A percentile compares a stretch with the other conserved stretches of the same genome.
phyloP scores from a whole-genome alignment of 139 green algal species.

The Asterochloris sp. region DNA sequence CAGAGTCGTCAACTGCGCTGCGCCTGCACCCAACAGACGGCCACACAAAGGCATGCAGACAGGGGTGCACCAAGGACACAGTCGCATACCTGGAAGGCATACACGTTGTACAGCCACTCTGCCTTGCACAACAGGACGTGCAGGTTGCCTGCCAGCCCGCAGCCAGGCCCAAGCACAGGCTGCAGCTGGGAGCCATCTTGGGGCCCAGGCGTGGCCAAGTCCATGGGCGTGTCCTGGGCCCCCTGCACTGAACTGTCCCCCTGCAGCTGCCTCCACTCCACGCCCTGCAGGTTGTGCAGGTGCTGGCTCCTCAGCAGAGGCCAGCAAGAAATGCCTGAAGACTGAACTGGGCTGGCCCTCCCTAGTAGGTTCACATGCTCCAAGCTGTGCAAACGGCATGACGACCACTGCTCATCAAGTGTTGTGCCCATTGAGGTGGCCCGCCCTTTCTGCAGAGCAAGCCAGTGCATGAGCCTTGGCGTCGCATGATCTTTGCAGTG shows the following conservation, averaged over 20 bases:
- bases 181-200: not conserved
- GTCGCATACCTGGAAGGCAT: constrained; percentile 17
- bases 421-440: no score
- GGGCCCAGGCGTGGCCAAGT: not conserved
- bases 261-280: not conserved
- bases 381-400: no score
- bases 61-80: no score
- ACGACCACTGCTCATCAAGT: no score
- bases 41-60: no score
- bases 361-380: no score
- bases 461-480: not conserved
- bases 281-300: not conserved
- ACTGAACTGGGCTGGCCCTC: no score
- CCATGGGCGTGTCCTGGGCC: not conserved
- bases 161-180: constrained; percentile 28
- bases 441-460: no score
- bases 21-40: no score
- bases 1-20: no score
- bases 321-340: no score
- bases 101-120: constrained; percentile 68
- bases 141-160: constrained; percentile 57
- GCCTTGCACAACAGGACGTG: constrained; percentile 72
- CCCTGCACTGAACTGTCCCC: not conserved
- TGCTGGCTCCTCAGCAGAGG: not conserved
- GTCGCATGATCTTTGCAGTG: not conserved